A percentile compares a stretch with the other conserved stretches of the same genome.
phyloP scores from a whole-genome alignment of 2,329 filamentous ascomycete genomes.

The Cladosporium phlei region DNA sequence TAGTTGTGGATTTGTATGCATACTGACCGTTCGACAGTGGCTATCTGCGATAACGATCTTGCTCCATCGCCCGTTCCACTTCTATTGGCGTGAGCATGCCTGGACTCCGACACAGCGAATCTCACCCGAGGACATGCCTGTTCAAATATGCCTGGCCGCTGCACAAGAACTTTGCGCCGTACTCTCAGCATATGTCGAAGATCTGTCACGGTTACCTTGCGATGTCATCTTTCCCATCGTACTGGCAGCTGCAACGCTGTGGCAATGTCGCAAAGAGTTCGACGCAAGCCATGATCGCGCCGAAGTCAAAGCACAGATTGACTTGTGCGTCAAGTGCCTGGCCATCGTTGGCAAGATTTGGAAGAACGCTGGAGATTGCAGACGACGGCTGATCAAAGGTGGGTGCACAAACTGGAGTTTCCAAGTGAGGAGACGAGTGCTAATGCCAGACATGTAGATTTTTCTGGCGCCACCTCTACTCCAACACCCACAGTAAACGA shows the following conservation, averaged over 20 bases:
- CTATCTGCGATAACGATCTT: not conserved
- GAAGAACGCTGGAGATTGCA: conserved; percentile 3
- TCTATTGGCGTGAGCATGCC: conserved; percentile 5
- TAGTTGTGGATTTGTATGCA: no score
- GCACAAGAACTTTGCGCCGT: conserved; percentile 1
- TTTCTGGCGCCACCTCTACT: not conserved
- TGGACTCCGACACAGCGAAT: conserved; percentile 6
- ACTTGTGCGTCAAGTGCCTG: conserved; percentile 7
- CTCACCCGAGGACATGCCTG: not conserved
- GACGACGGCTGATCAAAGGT: not conserved
- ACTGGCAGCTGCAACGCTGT: conserved; percentile 4
- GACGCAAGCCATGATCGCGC: not conserved
- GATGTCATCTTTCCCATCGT: conserved; percentile 10
- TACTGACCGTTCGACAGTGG: not conserved
- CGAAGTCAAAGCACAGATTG: conserved; percentile 2
- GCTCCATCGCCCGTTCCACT: conserved; percentile 5
- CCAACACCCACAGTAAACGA: not conserved
- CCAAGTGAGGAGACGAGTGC: no score
- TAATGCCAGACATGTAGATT: not conserved
- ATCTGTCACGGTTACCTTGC: conserved; percentile 7
- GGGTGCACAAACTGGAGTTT: not conserved
- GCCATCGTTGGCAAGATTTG: conserved; percentile 6
- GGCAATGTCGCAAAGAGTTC: conserved; percentile 2
- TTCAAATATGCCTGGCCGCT: not conserved
- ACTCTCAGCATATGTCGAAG: conserved; percentile 1